Base-by-base conservation (phyloP, 495 filamentous ascomycete genomes). In the Trichoderma virens region DNA sequence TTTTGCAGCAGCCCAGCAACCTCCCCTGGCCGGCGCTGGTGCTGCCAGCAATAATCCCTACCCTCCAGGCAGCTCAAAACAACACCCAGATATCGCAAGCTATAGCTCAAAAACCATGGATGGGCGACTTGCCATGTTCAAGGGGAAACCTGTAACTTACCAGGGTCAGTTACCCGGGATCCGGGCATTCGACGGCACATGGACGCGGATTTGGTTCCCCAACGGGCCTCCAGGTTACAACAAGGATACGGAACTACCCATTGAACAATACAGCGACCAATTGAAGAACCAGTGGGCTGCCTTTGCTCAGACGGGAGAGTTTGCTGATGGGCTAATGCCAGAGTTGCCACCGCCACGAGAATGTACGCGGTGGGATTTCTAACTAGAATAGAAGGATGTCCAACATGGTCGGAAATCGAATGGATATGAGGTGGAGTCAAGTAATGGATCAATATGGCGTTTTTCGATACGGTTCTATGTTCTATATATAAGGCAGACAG, bases 341-440 rank as follows among this genome's bases (percentile, higher is more conserved):
- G 78, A 85, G 62, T 78, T 90, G 23, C 86, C 91, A 35, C 91
- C 91, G 2, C 86, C 84, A 80, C 80, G 81, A 61, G 90, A 90
- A 73, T 90, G 83, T 79, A 84, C 88, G 68, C 70, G 75, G n/a
- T 93, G 86, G 77, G 83, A 90, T 69, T 87, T 90, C 70, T 90
- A 71, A 76, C 20, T 56, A 11, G 9, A 56, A 14, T 5, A 28
- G 9, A 6, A 9, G 13, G 23, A 56, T 13, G 13, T 28, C 27
- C 13, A 56, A 30, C 25, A 34, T 59, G 18, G 7, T 25, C 8
- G 25, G 45, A 43, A 27, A 23, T 32, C 5, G 6, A 28, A 18
- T 20, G 30, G 45, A 47, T n/a, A 34, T 30, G 39, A 30, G n/a
- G 28, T 23, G 27, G 31, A 35, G 20, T 23, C 18, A 27, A 23